These are phyloP conservation scores for Lasiodiplodia sp. DNA, from an alignment of 2,329 filamentous ascomycete species.

Conservation along the genomic window DNA sequence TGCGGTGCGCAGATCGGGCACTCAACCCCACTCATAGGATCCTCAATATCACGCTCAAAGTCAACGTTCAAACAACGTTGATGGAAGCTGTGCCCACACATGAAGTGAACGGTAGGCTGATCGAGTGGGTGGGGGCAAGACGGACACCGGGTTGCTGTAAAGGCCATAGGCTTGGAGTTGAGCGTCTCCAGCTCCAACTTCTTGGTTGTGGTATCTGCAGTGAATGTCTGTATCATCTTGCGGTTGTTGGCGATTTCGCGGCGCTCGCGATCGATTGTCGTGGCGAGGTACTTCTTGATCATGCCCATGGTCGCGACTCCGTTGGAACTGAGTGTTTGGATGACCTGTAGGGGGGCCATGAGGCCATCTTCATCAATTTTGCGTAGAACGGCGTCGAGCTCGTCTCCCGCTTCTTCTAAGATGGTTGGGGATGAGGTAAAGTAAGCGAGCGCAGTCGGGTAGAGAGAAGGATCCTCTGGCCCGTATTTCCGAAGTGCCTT, in stretches of 20 bases:
- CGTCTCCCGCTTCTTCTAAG: constrained; percentile 84
- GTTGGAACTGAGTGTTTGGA: constrained; percentile 83
- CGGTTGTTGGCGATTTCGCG: constrained; percentile 86
- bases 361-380: constrained; percentile 90
- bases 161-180: constrained; percentile 80
- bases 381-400: constrained; percentile 79
- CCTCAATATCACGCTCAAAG: constrained; percentile 62
- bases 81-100: constrained; percentile 98
- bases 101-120: constrained; percentile 89
- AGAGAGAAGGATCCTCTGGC: constrained; percentile 86
- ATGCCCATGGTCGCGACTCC: constrained; percentile 96
- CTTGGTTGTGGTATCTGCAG: constrained; percentile 81
- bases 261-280: constrained; percentile 87
- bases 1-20: constrained; percentile 85
- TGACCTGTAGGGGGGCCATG: constrained; percentile 95
- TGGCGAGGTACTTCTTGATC: constrained; percentile 89
- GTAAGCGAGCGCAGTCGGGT: constrained; percentile 90
- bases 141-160: constrained; percentile 88
- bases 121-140: constrained; percentile 81
- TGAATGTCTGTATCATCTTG: constrained; percentile 82
- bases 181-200: constrained; percentile 80
- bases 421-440: constrained; percentile 85
- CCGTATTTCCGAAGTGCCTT: constrained; percentile 92
- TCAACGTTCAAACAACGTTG: constrained; percentile 79
- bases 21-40: constrained; percentile 67